These are phyloP conservation scores for Auricularia cornea DNA, from an alignment of 768 basidiomycete genomes.

Conservation along the genomic window DNA sequence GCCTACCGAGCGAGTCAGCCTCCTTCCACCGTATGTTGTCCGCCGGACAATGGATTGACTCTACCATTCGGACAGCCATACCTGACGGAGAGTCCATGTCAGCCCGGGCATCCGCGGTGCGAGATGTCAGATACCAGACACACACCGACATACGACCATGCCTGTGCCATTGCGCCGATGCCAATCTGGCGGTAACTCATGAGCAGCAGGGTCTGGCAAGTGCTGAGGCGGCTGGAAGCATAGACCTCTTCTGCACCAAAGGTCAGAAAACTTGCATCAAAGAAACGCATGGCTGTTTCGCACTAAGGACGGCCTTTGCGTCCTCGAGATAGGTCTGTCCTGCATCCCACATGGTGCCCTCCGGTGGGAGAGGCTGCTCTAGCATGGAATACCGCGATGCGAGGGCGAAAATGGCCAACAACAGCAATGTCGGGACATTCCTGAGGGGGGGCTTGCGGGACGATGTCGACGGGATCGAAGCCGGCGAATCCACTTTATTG, in stretches of 20 bases:
- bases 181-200: slow-evolving; percentile 82
- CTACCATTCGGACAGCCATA: slow-evolving; percentile 80
- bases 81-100: neutral
- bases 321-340: slow-evolving; percentile 63
- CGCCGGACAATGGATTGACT: neutral
- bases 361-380: slow-evolving; percentile 30
- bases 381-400: slow-evolving; percentile 62
- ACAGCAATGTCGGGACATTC: slow-evolving; percentile 48
- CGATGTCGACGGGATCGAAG: neutral
- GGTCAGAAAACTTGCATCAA: neutral
- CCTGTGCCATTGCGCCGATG: slow-evolving; percentile 84
- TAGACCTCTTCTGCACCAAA: slow-evolving; percentile 42
- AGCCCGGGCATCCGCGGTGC: neutral
- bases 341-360: slow-evolving; percentile 69
- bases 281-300: neutral
- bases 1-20: slow-evolving; percentile 26
- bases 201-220: slow-evolving; percentile 71
- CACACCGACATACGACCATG: slow-evolving; percentile 70
- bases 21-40: neutral
- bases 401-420: slow-evolving; percentile 75
- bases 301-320: slow-evolving; percentile 54
- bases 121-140: neutral
- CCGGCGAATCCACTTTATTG: slow-evolving; percentile 2
- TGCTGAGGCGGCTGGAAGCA: slow-evolving; percentile 62
- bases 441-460: neutral